Conservation (phyloP, 495 filamentous ascomycete species). For the Neurospora discreta region DNA sequence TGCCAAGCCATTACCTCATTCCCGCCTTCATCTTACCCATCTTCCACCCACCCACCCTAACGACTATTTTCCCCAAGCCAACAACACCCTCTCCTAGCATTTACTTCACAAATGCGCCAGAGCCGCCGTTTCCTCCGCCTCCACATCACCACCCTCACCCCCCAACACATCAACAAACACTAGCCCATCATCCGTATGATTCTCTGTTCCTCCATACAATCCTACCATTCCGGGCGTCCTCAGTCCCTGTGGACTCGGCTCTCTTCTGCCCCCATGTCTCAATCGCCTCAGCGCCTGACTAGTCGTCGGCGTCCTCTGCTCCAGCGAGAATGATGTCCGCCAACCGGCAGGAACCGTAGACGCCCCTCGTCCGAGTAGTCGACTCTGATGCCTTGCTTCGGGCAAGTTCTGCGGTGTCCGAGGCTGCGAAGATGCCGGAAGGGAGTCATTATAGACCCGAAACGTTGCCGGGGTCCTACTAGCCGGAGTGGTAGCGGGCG, state of each 20-base stretch:
- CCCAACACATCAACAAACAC: slow-evolving; percentile 22
- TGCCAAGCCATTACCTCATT: background rate
- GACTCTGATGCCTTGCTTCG: slow-evolving; percentile 38
- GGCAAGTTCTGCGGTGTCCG: slow-evolving; percentile 45
- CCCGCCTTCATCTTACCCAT: background rate
- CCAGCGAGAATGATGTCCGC: slow-evolving; percentile 7
- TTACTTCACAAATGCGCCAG: background rate
- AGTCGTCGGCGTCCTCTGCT: slow-evolving; percentile 5
- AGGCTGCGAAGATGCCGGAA: slow-evolving; percentile 40
- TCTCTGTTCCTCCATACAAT: slow-evolving; percentile 37
- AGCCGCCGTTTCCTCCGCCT: background rate
- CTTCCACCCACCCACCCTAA: background rate
- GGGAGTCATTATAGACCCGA: slow-evolving; percentile 40
- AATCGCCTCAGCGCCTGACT: slow-evolving; percentile 3
- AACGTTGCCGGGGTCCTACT: background rate
- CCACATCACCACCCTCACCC: background rate
- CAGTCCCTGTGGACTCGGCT: slow-evolving; percentile 24
- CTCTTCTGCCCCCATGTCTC: slow-evolving; percentile 5
- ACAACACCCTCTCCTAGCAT: background rate
- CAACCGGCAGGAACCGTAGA: slow-evolving; percentile 32
- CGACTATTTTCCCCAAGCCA: too few species aligned
- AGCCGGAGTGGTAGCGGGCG: background rate
- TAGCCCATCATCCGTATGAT: slow-evolving; percentile 26
- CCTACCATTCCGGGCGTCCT: slow-evolving; percentile 29
- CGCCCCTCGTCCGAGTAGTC: slow-evolving; percentile 22